Evolutionary conservation across 352 stramenopile species (phyloP), one percentile per base, ranked within the genome.

Genomic region (Phytopythium mirpurense): DNA sequence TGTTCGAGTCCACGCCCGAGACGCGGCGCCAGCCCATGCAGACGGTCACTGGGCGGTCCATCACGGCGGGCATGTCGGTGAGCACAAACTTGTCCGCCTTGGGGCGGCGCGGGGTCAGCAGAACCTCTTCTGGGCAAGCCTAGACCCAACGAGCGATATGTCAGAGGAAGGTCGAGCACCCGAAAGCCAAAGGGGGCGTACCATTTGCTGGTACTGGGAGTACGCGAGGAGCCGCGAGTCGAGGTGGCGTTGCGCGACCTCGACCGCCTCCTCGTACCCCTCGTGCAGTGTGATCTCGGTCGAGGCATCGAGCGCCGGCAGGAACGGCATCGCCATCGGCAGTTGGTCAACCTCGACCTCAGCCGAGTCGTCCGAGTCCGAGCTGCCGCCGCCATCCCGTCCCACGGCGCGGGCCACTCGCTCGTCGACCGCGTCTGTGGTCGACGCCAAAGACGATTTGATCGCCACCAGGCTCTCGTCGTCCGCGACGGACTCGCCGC

Each of bases 11-110:
- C 18, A 91, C 76, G 45, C 82, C 78, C 18, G 74, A 86, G 42
- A 90, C 83, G 24, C 79, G 78, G 43, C 88, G 76, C 84, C 84
- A 95, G 11, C 84, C 84, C 83, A 93, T 93, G 57, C 84, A 91
- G 8, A 91, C 80, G 0, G 82, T 91, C 42, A 92, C 81, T 2
- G 81, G 78, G 23, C 77, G 74, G 48, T 92, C 81, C 12, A 86
- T 66, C 27, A 86, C 81, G 1, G 75, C 59, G 32, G 73, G 80
- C 59, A 80, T 86, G 42, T 66, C 76, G 3, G 76, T 80, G 51
- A 88, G 65, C 32, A 80, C 60, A 34, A 86, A 80, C 5, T 68
- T 69, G 41, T 85, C 70, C 15, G 51, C 57, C 48, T 72, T 73
- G 44, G 74, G 64, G 31, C 67, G 65, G 31, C 78, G 82, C 3